phyloP scores from a whole-genome alignment of 257 asterid genomes.

The Jacaranda mimosifolia region DNA sequence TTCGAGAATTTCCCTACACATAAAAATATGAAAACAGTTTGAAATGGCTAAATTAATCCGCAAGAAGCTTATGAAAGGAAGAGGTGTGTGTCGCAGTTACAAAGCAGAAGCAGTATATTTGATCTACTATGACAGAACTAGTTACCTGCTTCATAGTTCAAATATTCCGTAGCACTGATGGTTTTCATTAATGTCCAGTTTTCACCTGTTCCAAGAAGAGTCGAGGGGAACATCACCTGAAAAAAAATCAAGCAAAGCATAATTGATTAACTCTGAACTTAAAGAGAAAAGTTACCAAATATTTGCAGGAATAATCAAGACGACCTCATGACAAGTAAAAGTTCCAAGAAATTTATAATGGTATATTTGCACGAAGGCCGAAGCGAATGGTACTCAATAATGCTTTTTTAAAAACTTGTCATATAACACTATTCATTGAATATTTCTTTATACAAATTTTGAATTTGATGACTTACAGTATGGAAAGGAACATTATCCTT shows the following conservation, averaged over 20 bases:
- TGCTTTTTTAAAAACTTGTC: not conserved
- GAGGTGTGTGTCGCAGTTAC: conserved; percentile 12
- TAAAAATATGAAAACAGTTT: conserved; percentile 5
- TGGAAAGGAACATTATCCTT: conserved; percentile 98
- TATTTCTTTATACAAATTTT: not conserved
- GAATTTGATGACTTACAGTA: conserved; percentile 66
- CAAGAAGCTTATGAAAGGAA: not conserved
- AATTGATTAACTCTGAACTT: too few relatives aligned
- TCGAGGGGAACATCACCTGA: conserved; percentile 95
- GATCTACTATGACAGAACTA: not conserved
- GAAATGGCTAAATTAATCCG: conserved; percentile 11
- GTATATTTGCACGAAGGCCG: too few relatives aligned
- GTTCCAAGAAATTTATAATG: too few relatives aligned
- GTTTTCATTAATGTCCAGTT: conserved; percentile 97
- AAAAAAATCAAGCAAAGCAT: conserved; percentile 16
- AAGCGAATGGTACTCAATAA: too few relatives aligned
- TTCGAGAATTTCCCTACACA: conserved; percentile 89
- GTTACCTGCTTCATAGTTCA: conserved; percentile 95
- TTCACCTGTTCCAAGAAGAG: conserved; percentile 96
- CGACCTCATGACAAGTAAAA: not conserved
- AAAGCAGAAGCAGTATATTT: not conserved
- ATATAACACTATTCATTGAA: conserved; percentile 2
- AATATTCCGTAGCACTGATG: conserved; percentile 93
- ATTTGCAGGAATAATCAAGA: conserved; percentile 2
- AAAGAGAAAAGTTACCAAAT: too few relatives aligned